Base-by-base conservation (phyloP, 805 yeast genomes). In the Wickerhamomyces rabaulensis region DNA sequence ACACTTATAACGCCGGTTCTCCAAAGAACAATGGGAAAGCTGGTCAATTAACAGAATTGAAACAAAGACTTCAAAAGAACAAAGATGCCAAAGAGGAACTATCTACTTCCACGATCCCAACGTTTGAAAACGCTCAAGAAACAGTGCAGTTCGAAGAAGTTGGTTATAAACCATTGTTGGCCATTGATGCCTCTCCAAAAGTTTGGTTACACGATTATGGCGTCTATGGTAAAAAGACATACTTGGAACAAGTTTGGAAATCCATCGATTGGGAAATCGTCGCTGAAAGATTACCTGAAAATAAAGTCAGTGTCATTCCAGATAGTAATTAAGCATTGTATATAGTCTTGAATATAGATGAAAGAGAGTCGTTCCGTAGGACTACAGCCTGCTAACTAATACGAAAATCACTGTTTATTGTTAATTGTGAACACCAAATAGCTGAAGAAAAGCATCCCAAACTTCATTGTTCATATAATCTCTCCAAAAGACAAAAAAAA, bases 1-100 rank as follows among this genome's bases (percentile, higher is more conserved):
- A 89, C 66, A 84, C 96, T n/a, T 89, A 89, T 67, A 89, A 88
- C 60, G 82, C 91, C 6, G 98, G 98, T 6, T 75, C 87, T 7
- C 95, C 96, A 26, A 83, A 82, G 55, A 78, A 83, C 41, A 63
- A 73, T 74, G 44, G 82, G 76, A 51, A 81, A 75, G 64, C 62
- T 74, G 54, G 68, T 61, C 55, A 70, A 69, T 39, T 74, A 29
- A 48, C 50, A 27, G 62, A 54, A 8, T 46, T 61, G 25, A 51
- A 55, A 16, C 23, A 41, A 10, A 31, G 40, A 15, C 21, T 40
- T 19, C n/a, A 17, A 22, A 42, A 36, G 17, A 40, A 42, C 9
- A 27, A 43, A 9, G 36, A 39, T 12, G 33, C 31, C 8, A 39
- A 65, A 60, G 46, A 54, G 10, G 35, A 36, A 20, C 6, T 21